Conservation (phyloP, 2,329 filamentous ascomycete species). For the Boeremia exigua region DNA sequence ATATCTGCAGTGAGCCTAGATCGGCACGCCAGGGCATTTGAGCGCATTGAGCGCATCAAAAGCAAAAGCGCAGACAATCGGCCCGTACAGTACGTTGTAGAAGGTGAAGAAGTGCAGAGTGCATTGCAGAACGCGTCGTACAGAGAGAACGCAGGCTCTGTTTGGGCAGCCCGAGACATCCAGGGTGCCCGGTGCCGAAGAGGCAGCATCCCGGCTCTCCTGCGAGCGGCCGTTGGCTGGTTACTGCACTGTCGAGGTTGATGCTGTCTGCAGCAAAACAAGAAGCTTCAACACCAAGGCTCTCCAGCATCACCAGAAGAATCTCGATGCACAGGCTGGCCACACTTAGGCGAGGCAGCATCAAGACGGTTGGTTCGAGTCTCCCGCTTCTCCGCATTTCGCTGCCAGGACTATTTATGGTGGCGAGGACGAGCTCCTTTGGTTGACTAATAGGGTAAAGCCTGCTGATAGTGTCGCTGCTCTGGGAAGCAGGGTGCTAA, state of each 20-base stretch:
- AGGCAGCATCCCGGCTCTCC: conserved; percentile 18
- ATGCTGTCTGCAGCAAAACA: not conserved
- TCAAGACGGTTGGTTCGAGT: conserved; percentile 19
- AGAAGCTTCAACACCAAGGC: not conserved
- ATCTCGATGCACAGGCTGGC: not conserved
- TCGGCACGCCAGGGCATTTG: conserved; percentile 10
- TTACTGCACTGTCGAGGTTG: conserved; percentile 13
- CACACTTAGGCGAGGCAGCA: conserved; percentile 1
- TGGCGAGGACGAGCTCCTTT: conserved; percentile 35
- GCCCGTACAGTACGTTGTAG: conserved; percentile 6
- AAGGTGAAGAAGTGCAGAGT: conserved; percentile 11
- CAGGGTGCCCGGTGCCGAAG: conserved; percentile 12
- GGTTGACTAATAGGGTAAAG: conserved; percentile 28
- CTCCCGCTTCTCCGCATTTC: conserved; percentile 46
- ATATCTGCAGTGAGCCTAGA: conserved; percentile 10
- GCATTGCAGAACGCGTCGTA: conserved; percentile 18
- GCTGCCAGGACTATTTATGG: conserved; percentile 43
- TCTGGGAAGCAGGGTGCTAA: conserved; percentile 20
- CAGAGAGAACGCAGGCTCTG: conserved; percentile 12
- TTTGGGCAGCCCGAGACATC: conserved; percentile 22
- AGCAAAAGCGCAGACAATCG: conserved; percentile 13
- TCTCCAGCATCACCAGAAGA: not conserved
- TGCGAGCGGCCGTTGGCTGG: conserved; percentile 7
- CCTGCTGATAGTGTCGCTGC: conserved; percentile 20
- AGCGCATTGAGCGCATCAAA: conserved; percentile 15